phyloP scores from a whole-genome alignment of 371 early-diverging fungal species.

The Homolaphlyctis polyrhiza region DNA sequence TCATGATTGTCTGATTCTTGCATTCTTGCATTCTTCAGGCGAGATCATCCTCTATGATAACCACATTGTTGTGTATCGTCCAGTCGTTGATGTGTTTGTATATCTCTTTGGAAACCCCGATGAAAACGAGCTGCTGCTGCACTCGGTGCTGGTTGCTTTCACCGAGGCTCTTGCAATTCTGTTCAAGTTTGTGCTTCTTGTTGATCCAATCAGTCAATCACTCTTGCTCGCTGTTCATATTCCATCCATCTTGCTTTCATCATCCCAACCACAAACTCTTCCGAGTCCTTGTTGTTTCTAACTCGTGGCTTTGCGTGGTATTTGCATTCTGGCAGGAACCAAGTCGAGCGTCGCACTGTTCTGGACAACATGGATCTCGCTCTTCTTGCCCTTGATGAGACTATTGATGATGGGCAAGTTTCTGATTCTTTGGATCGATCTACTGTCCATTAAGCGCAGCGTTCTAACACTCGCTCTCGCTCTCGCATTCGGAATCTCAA shows the following conservation, averaged over 20 bases:
- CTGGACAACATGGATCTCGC: constrained; percentile 89
- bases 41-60: constrained; percentile 90
- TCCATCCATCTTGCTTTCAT: background rate
- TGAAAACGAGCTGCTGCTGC: constrained; percentile 90
- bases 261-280: background rate
- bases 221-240: constrained; percentile 52
- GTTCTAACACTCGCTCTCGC: background rate
- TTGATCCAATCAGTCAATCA: constrained; percentile 15
- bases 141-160: constrained; percentile 71
- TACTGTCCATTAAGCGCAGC: background rate
- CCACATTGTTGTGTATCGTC: constrained; percentile 81
- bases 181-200: constrained; percentile 56
- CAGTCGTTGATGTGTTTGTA: constrained; percentile 80
- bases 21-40: no score
- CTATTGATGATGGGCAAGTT: constrained; percentile 87
- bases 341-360: constrained; percentile 85
- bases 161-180: constrained; percentile 79
- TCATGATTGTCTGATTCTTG: no score
- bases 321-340: constrained; percentile 34
- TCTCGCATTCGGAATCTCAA: background rate
- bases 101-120: constrained; percentile 88
- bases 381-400: constrained; percentile 89
- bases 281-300: background rate
- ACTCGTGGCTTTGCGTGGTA: no score
- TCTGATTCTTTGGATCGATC: background rate